Evolutionary conservation across 31 red algal species (phyloP), one percentile per base, ranked within the genome.

Genomic region (Pterothamnion heteromorphum): DNA sequence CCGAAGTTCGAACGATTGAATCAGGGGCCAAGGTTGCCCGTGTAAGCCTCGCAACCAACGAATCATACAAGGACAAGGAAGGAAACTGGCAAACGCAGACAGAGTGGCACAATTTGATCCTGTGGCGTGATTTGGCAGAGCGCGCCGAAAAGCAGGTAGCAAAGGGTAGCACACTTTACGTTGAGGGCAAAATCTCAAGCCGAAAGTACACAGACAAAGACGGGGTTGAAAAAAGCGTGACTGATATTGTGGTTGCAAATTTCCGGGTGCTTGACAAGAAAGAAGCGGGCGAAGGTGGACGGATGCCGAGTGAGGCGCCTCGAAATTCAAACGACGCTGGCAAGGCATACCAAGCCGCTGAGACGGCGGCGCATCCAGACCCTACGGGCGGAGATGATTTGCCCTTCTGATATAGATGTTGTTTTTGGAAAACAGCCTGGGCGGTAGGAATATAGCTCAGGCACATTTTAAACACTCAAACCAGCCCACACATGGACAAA

Each of bases 31-130:
- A 38, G 32, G 81, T 86, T 24, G 27, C 31, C 35, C 27, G 35
- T 38, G n/a, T 86, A 35, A 36, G 30, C 35, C 28, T 86, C 35
- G 81, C 81, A 24, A 86, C 81, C 35, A 24, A 23, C 81, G 81
- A 86, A 86, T 35, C 30, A 28, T 86, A 35, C 30, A 86, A 86
- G 35, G 81, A 86, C 81, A 86, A 86, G 81, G 30, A 86, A 37
- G 81, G 81, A 24, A 35, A 86, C 27, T 24, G 35, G 35, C 28
- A 37, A 32, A 35, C 27, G 35, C 27, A 86, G 35, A 86, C 81
- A 24, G 81, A 86, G 35, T 86, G 81, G 81, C 81, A 86, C 35
- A 28, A 35, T 37, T 28, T 86, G 31, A 38, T 86, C 35, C 35
- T 86, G 22, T 36, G 22, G n/a, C 30, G 35, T 32, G 35, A 37